Conservation (phyloP, 2,329 filamentous ascomycete species). For the Sporothrix schenckii region DNA sequence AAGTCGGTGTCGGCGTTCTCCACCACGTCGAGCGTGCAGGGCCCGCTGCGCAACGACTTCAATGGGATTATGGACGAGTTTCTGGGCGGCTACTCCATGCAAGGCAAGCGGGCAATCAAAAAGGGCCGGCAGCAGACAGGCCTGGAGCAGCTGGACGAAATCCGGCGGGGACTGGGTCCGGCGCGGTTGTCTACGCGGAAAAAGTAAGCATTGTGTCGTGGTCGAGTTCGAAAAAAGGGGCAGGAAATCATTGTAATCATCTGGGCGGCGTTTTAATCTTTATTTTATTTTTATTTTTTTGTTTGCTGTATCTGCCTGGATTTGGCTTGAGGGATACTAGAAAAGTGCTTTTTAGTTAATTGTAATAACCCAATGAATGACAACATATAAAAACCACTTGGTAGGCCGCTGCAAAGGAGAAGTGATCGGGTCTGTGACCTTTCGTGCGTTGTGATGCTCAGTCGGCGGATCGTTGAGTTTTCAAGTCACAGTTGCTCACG, state of each 20-base stretch:
- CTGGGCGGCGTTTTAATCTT: constrained; percentile 12
- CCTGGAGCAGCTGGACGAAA: constrained; percentile 86
- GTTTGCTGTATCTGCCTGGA: neutral
- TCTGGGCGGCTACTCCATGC: constrained; percentile 70
- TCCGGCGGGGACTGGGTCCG: constrained; percentile 77
- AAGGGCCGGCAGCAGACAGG: constrained; percentile 80
- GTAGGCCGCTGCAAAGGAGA: neutral
- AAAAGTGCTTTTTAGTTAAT: constrained; percentile 22
- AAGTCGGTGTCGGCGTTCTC: constrained; percentile 64
- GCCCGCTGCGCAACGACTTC: constrained; percentile 75
- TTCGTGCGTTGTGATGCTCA: neutral
- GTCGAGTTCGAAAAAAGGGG: neutral
- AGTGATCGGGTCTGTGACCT: neutral
- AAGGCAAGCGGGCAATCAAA: constrained; percentile 74
- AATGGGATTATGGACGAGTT: constrained; percentile 93
- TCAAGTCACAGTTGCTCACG: neutral
- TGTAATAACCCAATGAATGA: constrained; percentile 24
- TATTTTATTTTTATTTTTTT: neutral
- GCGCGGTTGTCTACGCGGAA: constrained; percentile 57
- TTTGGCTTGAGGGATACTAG: constrained; percentile 13
- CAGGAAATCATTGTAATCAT: neutral
- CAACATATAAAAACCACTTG: neutral
- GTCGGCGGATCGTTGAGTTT: neutral
- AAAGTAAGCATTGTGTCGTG: constrained; percentile 14
- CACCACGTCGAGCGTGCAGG: constrained; percentile 67